Evolutionary conservation across 2,329 filamentous ascomycete genomes (phyloP), one percentile per base, ranked within the genome.

Genomic region (Calonectria hawksworthii): DNA sequence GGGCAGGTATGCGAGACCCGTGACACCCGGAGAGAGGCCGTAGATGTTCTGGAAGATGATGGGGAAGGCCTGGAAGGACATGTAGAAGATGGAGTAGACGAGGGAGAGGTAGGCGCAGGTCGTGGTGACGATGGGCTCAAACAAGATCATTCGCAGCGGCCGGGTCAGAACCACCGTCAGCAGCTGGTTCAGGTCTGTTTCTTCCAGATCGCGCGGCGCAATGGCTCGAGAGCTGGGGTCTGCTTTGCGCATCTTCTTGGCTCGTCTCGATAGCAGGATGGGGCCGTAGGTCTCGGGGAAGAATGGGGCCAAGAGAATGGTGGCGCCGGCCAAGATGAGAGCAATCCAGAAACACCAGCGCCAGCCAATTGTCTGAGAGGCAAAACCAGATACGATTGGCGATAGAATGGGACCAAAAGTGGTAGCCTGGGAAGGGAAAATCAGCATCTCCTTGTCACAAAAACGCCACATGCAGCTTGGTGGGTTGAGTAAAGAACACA

Each of bases 51-150:
- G 86, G 83, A 95, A 96, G 76, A 95, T 93, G 74, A 93, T 88
- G 1, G 92, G 92, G 82, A 93, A 96, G 3, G 93, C 93, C 82
- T 95, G 92, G 79, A 96, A 95, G 81, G 92, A 95, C 85, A 96
- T 94, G 87, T 91, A 91, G 80, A 91, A 90, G 77, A 91, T 90
- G 64, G 87, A 90, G 81, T 95, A 96, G 41, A 92, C 89, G 34
- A 96, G 87, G 41, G 94, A 92, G 14, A 96, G 87, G 83, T 95
- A 96, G 80, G 91, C 82, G 83, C 93, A 95, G 1, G 90, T 91
- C 64, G 92, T 93, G 30, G 92, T 87, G 10, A 96, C 94, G 65
- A 96, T 94, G 64, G 93, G 92, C 81, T 97, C 95, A 54, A 90
- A 92, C 66, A 90, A 56, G 38, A 94, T 87, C 94, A 96, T 96